Evolutionary conservation across 352 stramenopile species (phyloP), one percentile per base, ranked within the genome.

Genomic region (Phytophthora nicotianae): DNA sequence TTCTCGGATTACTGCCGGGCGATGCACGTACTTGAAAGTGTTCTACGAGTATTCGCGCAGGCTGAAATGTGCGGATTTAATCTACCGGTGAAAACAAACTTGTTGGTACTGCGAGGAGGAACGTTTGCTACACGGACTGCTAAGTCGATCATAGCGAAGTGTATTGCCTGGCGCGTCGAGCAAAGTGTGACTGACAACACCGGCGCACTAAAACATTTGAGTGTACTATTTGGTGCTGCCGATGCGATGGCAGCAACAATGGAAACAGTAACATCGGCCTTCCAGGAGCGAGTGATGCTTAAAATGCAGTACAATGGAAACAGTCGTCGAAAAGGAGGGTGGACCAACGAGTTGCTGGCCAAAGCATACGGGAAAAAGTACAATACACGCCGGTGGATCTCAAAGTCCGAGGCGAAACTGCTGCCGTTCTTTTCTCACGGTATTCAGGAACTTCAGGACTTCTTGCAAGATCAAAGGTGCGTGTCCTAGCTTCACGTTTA

Each of bases 401-500:
- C 84, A 2, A 86, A 79, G 37, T 68, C 45, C 5, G 84, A 93
- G 45, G 67, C 77, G 5, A 88, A 80, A 48, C 29, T 88, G 38
- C 58, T 93, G 10, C 84, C 84, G 13, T 77, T 84, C 51, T 89
- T 93, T 58, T 76, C 70, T 1, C 79, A 93, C 43, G 72, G 58
- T 13, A 79, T 85, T 23, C 78, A 91, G 49, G 73, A 89, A 29
- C 61, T 93, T 7, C 79, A 81, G 26, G 71, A 86, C 27, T 85
- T 85, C 37, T 58, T 88, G 17, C 59, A 80, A 4, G 68, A 79
- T 37, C 68, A 82, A 68, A 79, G 75, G 78, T 88, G 63, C n/a
- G 58, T 2, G 3, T 8, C 29, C n/a, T 4, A n/a, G 1, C 17
- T 7, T 26, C 26, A 43, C 29, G 17, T 24, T 17, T 21, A 21